phyloP scores from a whole-genome alignment of 345 rosid genomes.

The Syzygium grande region DNA sequence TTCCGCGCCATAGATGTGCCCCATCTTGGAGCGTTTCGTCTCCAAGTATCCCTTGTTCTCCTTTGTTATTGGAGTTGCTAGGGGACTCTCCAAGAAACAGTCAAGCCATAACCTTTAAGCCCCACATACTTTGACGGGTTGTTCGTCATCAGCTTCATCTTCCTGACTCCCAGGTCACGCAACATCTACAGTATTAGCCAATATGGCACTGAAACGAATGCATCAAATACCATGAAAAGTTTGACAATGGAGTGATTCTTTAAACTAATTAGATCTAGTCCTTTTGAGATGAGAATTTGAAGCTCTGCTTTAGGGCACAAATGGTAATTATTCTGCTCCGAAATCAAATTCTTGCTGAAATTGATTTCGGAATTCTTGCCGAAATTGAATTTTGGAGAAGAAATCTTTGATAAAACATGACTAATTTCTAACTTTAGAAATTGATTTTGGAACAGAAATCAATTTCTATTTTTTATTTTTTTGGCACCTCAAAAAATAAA shows the following conservation, averaged over 20 bases:
- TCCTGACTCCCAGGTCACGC: constrained; percentile 67
- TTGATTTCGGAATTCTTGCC: too few species aligned
- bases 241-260: neutral
- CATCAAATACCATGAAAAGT: neutral
- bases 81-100: constrained; percentile 68
- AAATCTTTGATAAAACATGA: too few species aligned
- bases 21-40: constrained; percentile 72
- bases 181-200: constrained; percentile 34
- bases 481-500: too few species aligned
- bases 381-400: too few species aligned
- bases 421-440: too few species aligned
- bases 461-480: too few species aligned
- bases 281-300: neutral
- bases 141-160: constrained; percentile 90
- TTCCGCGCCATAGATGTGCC: constrained; percentile 52
- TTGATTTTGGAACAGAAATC: too few species aligned
- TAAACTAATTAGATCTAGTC: neutral
- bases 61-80: constrained; percentile 48
- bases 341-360: too few species aligned
- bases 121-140: constrained; percentile 27
- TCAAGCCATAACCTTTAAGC: constrained; percentile 68
- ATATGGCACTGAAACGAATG: neutral
- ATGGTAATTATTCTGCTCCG: too few species aligned
- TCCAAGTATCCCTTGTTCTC: constrained; percentile 77
- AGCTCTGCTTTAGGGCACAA: neutral